These are phyloP conservation scores for Calocybe gambosa DNA, from an alignment of 1,284 basidiomycete genomes.

Conservation along the genomic window DNA sequence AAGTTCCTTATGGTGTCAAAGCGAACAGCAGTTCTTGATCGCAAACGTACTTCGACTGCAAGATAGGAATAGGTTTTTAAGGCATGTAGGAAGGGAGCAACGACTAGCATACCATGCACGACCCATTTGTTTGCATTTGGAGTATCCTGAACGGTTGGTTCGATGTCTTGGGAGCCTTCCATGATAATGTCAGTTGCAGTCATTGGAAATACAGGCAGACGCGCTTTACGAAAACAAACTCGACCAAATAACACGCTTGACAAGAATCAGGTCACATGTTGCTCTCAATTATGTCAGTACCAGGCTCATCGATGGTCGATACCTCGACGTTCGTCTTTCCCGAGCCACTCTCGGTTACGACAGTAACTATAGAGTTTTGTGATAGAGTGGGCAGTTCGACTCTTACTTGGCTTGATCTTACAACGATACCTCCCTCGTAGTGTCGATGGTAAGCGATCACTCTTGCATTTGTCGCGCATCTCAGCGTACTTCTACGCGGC, in stretches of 20 bases:
- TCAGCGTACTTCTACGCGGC: background rate
- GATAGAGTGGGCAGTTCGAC: slow-evolving; percentile 17
- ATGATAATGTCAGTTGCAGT: slow-evolving; percentile 15
- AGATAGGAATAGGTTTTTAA: slow-evolving; percentile 1
- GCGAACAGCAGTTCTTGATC: slow-evolving; percentile 57
- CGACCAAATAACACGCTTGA: slow-evolving; percentile 36
- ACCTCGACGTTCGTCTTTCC: slow-evolving; percentile 58
- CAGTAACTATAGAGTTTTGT: slow-evolving; percentile 45
- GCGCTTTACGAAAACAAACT: slow-evolving; percentile 6
- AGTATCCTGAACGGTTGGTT: background rate
- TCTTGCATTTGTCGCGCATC: background rate
- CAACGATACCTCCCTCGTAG: slow-evolving; percentile 26
- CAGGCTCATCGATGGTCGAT: slow-evolving; percentile 28
- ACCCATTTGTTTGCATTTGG: slow-evolving; percentile 12
- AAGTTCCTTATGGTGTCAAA: slow-evolving; percentile 65
- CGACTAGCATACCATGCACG: slow-evolving; percentile 15
- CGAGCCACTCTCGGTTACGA: slow-evolving; percentile 35
- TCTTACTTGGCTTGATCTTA: slow-evolving; percentile 1
- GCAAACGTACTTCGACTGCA: slow-evolving; percentile 80
- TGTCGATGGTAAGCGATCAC: slow-evolving; percentile 58
- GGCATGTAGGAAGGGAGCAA: background rate
- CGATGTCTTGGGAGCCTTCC: slow-evolving; percentile 13
- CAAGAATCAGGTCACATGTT: slow-evolving; percentile 17
- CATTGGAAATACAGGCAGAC: slow-evolving; percentile 9
- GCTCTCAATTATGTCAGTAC: slow-evolving; percentile 6